phyloP scores from a whole-genome alignment of 345 rosid species.

The Carallia brachiata region DNA sequence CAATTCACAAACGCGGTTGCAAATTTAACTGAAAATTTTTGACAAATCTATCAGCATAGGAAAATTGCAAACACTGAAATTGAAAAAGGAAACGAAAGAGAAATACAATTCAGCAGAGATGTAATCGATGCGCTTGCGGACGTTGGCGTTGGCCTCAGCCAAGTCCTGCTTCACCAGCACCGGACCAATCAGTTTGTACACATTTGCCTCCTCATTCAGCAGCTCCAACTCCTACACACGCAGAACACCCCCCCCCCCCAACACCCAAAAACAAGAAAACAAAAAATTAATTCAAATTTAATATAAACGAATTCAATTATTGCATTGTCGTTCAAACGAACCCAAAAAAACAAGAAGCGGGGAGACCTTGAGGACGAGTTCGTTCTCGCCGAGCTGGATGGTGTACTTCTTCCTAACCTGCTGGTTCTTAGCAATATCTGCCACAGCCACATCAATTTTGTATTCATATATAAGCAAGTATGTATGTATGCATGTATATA shows the following conservation, averaged over 20 bases:
- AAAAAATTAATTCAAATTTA: conserved; percentile 1
- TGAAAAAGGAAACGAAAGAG: not conserved
- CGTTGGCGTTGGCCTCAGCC: conserved; percentile 96
- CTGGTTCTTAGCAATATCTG: conserved; percentile 85
- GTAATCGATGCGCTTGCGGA: conserved; percentile 90
- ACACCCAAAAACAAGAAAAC: not conserved
- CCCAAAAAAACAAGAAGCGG: not conserved
- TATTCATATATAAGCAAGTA: not conserved
- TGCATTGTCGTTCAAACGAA: not conserved
- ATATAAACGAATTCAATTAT: not conserved
- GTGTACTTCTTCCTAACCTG: conserved; percentile 94
- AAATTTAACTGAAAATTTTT: no score
- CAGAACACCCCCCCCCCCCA: not conserved
- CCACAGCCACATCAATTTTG: no score
- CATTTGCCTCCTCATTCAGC: conserved; percentile 84
- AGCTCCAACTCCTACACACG: conserved; percentile 75
- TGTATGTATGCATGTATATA: no score
- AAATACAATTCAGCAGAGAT: conserved; percentile 83
- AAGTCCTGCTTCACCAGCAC: conserved; percentile 96
- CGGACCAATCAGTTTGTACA: conserved; percentile 91
- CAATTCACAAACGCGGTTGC: not conserved
- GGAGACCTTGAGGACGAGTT: conserved; percentile 83
- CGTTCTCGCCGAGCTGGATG: conserved; percentile 93
- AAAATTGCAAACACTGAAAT: not conserved
- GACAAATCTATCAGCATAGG: not conserved